phyloP scores from a whole-genome alignment of 495 filamentous ascomycete species.

The Massariosphaeria phaeospora region DNA sequence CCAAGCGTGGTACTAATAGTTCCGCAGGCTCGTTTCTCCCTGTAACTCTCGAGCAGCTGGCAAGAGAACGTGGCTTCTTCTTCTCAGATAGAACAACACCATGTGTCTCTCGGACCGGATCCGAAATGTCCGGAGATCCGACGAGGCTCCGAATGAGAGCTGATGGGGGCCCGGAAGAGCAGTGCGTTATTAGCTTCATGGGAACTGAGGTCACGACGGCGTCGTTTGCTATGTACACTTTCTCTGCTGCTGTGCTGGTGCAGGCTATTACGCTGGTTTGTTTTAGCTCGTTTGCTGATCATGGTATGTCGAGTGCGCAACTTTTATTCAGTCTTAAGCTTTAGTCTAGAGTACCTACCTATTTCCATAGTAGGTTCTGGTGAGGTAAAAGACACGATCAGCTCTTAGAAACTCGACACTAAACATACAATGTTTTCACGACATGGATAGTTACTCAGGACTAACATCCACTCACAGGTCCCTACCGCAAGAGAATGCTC shows the following conservation, averaged over 20 bases:
- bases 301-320: too few relatives aligned
- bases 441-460: neutral
- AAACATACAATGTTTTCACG: too few relatives aligned
- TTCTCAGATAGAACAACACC: constrained; percentile 67
- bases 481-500: constrained; percentile 75
- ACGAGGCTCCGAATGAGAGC: neutral
- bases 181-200: constrained; percentile 47
- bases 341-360: too few relatives aligned
- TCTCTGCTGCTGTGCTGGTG: constrained; percentile 50
- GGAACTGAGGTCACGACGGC: constrained; percentile 48
- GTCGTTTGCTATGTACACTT: constrained; percentile 55
- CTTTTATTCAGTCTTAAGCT: too few relatives aligned
- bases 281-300: constrained; percentile 51
- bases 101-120: constrained; percentile 44
- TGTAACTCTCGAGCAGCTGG: constrained; percentile 83
- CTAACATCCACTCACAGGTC: constrained; percentile 20
- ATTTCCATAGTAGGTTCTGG: too few relatives aligned
- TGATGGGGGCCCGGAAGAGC: constrained; percentile 28
- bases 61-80: constrained; percentile 81
- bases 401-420: too few relatives aligned
- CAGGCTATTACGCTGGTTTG: constrained; percentile 52
- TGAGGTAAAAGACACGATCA: too few relatives aligned
- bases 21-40: constrained; percentile 59
- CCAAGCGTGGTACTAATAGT: too few relatives aligned
- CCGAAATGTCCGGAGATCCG: constrained; percentile 4